Conservation (phyloP, 2,329 filamentous ascomycete species). For the Calonectria pseudoreteaudii region DNA sequence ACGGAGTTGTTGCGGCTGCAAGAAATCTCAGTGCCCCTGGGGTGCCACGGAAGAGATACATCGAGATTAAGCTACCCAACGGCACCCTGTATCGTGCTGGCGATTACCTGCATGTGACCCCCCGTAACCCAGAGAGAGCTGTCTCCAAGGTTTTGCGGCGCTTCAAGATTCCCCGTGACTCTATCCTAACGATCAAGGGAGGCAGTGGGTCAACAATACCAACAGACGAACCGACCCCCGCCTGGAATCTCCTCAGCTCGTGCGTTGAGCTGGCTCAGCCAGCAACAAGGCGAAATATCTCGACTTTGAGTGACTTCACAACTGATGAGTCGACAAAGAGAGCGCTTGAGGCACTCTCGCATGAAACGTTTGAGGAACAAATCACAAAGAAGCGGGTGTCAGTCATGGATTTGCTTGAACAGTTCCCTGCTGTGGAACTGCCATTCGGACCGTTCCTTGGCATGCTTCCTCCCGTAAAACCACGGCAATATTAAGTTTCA, state of each 20-base stretch:
- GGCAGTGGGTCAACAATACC: background rate
- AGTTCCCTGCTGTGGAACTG: background rate
- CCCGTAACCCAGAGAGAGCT: no score
- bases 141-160: no score
- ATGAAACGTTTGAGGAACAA: background rate
- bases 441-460: background rate
- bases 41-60: no score
- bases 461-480: background rate
- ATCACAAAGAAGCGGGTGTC: background rate
- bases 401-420: background rate
- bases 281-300: background rate
- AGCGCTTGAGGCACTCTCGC: background rate
- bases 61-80: no score
- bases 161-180: background rate
- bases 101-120: no score
- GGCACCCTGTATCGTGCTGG: no score
- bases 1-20: no score
- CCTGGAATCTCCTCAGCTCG: background rate
- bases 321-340: background rate
- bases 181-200: background rate
- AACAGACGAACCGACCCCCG: background rate
- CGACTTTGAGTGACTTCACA: background rate
- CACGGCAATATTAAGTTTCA: background rate
- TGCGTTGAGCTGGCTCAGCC: background rate
- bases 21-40: no score